A percentile compares a stretch with the other conserved stretches of the same genome.
These are phyloP conservation scores for Pseudogymnoascus sp. DNA, from an alignment of 2,329 filamentous ascomycete species.

Conservation along the genomic window DNA sequence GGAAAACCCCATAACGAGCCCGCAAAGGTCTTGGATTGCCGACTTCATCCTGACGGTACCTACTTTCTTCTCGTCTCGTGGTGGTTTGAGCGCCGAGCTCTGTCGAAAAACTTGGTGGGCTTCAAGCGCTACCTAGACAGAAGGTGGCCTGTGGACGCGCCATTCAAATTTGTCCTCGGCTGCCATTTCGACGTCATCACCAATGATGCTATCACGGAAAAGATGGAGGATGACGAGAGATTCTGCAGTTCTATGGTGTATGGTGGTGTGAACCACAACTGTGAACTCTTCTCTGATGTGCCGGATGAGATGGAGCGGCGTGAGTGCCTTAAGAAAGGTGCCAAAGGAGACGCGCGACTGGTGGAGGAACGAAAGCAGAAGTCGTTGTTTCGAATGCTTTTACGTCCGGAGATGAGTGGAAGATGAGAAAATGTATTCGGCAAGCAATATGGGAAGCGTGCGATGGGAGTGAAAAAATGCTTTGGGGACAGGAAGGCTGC, in stretches of 20 bases:
- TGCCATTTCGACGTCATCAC: conserved; percentile 1
- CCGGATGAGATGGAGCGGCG: background rate
- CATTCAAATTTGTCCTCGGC: conserved; percentile 2
- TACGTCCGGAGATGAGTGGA: background rate
- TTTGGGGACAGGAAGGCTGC: background rate
- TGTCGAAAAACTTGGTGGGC: background rate
- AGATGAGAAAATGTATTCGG: background rate
- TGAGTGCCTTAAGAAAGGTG: background rate
- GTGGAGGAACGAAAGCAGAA: background rate
- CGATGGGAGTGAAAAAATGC: background rate
- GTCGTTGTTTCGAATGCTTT: background rate
- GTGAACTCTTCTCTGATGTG: background rate
- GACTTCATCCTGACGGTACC: background rate
- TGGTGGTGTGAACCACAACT: background rate
- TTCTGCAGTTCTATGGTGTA: conserved; percentile 1
- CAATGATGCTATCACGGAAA: background rate
- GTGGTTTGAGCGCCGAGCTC: background rate
- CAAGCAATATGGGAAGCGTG: background rate
- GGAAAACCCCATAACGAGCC: conserved; percentile 1
- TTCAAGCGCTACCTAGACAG: conserved; percentile 1
- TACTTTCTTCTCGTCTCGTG: conserved; percentile 1
- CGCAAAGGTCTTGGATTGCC: conserved; percentile 1
- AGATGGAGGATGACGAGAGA: background rate
- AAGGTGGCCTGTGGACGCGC: background rate
- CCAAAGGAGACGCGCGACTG: background rate